phyloP scores from a whole-genome alignment of 148 eudicot species.

The Rhododendron griersonianum region DNA sequence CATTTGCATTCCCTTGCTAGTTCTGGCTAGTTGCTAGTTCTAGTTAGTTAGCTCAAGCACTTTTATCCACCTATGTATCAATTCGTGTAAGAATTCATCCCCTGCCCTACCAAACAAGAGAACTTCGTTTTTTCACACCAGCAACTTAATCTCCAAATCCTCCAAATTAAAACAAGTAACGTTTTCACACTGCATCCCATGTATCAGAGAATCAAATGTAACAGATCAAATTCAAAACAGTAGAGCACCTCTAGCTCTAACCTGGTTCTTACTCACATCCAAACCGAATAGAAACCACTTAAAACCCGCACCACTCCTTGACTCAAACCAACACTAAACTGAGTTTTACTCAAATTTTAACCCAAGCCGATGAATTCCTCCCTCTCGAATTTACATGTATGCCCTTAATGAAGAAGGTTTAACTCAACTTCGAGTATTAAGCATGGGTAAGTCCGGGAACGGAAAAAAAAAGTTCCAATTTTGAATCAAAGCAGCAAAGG shows the following conservation, averaged over 20 bases:
- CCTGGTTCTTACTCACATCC: too few species aligned
- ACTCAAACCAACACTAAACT: too few species aligned
- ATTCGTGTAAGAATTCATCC: background rate
- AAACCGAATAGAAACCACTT: too few species aligned
- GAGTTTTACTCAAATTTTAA: too few species aligned
- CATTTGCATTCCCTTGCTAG: background rate
- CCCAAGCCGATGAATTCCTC: too few species aligned
- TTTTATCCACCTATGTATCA: background rate
- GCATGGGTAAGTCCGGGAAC: background rate
- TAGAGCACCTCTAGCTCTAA: too few species aligned
- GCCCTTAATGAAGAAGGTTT: background rate
- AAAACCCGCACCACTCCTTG: too few species aligned
- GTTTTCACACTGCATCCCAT: background rate
- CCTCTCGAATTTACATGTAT: too few species aligned
- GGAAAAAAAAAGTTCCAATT: background rate
- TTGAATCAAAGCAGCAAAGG: background rate
- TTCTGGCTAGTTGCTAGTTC: background rate
- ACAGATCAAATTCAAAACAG: background rate
- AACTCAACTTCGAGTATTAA: background rate
- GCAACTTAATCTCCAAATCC: background rate
- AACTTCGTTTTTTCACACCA: background rate
- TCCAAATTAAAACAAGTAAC: background rate
- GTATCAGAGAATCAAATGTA: background rate
- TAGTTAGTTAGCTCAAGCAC: background rate
- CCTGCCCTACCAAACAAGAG: background rate